phyloP scores from a whole-genome alignment of 2,329 filamentous ascomycete species.

The Fusarium pseudonygamai region DNA sequence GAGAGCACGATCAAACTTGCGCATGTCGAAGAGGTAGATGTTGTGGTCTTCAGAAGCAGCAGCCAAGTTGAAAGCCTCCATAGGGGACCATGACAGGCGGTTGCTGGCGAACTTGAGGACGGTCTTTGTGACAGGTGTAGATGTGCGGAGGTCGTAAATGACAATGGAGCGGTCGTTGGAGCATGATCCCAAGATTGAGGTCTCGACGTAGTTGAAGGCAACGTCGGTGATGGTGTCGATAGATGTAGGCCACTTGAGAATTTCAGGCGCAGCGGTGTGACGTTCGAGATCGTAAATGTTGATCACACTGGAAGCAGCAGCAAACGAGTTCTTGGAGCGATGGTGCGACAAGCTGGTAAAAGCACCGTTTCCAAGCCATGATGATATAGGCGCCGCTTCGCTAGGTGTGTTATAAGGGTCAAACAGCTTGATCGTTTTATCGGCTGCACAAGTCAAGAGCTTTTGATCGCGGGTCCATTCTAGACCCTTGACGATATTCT shows the following conservation, averaged over 20 bases:
- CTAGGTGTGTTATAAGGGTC: conserved; percentile 82
- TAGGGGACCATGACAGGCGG: conserved; percentile 90
- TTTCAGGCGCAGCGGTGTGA: conserved; percentile 82
- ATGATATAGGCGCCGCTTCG: conserved; percentile 77
- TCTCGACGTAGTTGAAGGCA: conserved; percentile 93
- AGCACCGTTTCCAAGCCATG: conserved; percentile 83
- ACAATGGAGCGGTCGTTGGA: conserved; percentile 88
- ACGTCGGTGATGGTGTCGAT: conserved; percentile 91
- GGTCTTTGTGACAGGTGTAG: conserved; percentile 81
- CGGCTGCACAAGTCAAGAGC: conserved; percentile 85
- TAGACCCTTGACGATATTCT: conserved; percentile 92
- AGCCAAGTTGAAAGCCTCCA: conserved; percentile 96
- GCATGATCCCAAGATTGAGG: conserved; percentile 85
- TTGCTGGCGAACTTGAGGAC: conserved; percentile 86
- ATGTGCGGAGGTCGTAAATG: conserved; percentile 91
- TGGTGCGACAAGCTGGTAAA: conserved; percentile 90
- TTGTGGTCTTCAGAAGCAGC: conserved; percentile 96
- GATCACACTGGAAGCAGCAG: conserved; percentile 78
- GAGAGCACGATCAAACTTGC: conserved; percentile 85
- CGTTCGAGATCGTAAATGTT: conserved; percentile 89
- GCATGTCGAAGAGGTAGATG: conserved; percentile 88
- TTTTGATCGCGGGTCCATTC: conserved; percentile 89
- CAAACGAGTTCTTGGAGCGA: conserved; percentile 80
- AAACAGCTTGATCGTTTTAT: conserved; percentile 89
- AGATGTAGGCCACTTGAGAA: conserved; percentile 85